Conservation (phyloP, 345 rosid genomes). For the Syzygium grande region DNA sequence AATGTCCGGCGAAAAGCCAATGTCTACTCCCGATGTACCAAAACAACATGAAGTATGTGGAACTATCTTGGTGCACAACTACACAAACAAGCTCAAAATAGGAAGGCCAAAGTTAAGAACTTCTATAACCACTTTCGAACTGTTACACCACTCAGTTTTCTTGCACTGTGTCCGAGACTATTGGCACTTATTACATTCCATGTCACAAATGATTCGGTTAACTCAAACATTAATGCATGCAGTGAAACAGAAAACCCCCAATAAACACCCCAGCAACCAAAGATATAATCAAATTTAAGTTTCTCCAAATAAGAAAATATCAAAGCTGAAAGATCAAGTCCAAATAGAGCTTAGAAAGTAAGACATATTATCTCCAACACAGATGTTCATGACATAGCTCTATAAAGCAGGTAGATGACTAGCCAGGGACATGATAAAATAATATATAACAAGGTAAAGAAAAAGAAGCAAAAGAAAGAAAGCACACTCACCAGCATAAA, state of each 20-base stretch:
- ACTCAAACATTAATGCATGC: background rate
- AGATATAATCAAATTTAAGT: background rate
- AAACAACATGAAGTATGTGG: too few relatives aligned
- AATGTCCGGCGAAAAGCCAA: too few relatives aligned
- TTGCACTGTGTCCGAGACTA: background rate
- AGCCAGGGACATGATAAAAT: background rate
- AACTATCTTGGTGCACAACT: too few relatives aligned
- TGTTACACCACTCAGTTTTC: background rate
- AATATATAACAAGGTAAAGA: background rate
- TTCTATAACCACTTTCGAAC: background rate
- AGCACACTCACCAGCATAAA: constrained; percentile 71
- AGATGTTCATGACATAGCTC: background rate
- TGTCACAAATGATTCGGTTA: background rate
- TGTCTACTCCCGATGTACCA: too few relatives aligned
- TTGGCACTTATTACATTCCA: background rate
- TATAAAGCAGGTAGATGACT: background rate
- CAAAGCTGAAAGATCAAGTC: background rate
- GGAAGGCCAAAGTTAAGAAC: background rate
- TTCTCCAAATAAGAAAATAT: background rate
- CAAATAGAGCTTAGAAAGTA: background rate
- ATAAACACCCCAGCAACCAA: background rate
- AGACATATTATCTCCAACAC: background rate
- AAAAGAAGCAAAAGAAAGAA: background rate
- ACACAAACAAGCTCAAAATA: too few relatives aligned
- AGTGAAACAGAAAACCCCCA: background rate